These are phyloP conservation scores for Melocanna baccifera DNA, from an alignment of 176 grass and related monocot species.

Conservation along the genomic window DNA sequence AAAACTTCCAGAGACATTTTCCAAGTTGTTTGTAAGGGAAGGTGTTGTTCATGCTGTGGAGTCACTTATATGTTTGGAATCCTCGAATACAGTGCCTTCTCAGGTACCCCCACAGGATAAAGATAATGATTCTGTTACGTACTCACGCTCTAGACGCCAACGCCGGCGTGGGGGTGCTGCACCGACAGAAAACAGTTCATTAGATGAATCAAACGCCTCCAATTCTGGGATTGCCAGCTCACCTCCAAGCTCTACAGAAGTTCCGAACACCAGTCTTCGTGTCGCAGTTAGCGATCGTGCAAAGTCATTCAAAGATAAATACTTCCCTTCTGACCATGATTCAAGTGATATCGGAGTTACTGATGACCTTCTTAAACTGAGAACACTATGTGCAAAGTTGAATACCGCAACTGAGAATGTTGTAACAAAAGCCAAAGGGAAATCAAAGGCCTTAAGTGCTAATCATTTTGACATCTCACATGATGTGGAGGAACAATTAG, in stretches of 20 bases:
- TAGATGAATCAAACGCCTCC: slow-evolving; percentile 57
- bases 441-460: slow-evolving; percentile 51
- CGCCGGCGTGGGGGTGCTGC: slow-evolving; percentile 47
- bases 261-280: slow-evolving; percentile 58
- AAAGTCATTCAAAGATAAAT: slow-evolving; percentile 71
- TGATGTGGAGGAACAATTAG: slow-evolving; percentile 62
- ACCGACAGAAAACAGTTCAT: slow-evolving; percentile 35
- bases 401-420: slow-evolving; percentile 57
- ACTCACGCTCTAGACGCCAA: slow-evolving; percentile 66
- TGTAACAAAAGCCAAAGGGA: slow-evolving; percentile 70
- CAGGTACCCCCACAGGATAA: slow-evolving; percentile 39
- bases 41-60: slow-evolving; percentile 92
- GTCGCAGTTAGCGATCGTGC: slow-evolving; percentile 59
- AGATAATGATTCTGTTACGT: slow-evolving; percentile 38
- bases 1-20: slow-evolving; percentile 79
- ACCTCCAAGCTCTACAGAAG: slow-evolving; percentile 29
- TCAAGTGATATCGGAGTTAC: slow-evolving; percentile 59
- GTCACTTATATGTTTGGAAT: slow-evolving; percentile 56
- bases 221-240: slow-evolving; percentile 29
- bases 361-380: slow-evolving; percentile 73
- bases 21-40: slow-evolving; percentile 90
- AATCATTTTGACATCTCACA: slow-evolving; percentile 60
- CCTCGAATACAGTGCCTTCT: slow-evolving; percentile 44
- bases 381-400: slow-evolving; percentile 64
- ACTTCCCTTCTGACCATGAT: slow-evolving; percentile 59